phyloP scores from a whole-genome alignment of 78 protist genomes.

The Chrysochromulina tobinii region DNA sequence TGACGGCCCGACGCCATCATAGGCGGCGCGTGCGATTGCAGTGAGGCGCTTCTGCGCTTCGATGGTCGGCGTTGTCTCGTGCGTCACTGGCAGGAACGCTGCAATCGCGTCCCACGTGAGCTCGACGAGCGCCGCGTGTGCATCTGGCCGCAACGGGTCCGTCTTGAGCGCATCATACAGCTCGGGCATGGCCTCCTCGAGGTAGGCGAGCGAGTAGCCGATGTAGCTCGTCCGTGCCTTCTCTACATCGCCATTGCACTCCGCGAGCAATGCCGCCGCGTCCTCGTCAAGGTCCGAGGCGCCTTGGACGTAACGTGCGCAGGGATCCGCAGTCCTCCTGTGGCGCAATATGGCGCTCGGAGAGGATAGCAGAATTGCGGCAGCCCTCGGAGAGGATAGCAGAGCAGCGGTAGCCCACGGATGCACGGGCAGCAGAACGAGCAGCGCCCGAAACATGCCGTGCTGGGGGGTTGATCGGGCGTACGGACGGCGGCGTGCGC shows the following conservation, averaged over 20 bases:
- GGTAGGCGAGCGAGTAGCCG: conserved; percentile 14
- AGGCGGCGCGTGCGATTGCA: background rate
- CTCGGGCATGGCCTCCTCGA: background rate
- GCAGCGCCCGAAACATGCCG: too few relatives aligned
- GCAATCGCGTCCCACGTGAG: background rate
- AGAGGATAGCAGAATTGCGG: too few relatives aligned
- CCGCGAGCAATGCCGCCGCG: background rate
- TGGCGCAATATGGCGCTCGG: too few relatives aligned
- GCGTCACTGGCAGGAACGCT: conserved; percentile 10
- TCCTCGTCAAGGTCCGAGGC: background rate
- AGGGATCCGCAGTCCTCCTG: too few relatives aligned
- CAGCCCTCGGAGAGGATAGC: too few relatives aligned
- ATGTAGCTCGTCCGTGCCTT: background rate
- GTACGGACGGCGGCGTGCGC: too few relatives aligned
- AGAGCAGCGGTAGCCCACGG: too few relatives aligned
- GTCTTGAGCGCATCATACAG: background rate
- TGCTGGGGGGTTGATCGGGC: too few relatives aligned
- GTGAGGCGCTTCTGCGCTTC: background rate
- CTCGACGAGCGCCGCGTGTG: background rate
- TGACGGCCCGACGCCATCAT: background rate
- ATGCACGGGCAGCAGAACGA: too few relatives aligned
- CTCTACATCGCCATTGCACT: background rate
- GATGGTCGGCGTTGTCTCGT: background rate
- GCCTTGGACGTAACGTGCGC: too few relatives aligned
- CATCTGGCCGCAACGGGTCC: background rate